Evolutionary conservation across 164 flowering plant species (phyloP), one percentile per base, ranked within the genome.

Genomic region (Tinospora cordifolia): DNA sequence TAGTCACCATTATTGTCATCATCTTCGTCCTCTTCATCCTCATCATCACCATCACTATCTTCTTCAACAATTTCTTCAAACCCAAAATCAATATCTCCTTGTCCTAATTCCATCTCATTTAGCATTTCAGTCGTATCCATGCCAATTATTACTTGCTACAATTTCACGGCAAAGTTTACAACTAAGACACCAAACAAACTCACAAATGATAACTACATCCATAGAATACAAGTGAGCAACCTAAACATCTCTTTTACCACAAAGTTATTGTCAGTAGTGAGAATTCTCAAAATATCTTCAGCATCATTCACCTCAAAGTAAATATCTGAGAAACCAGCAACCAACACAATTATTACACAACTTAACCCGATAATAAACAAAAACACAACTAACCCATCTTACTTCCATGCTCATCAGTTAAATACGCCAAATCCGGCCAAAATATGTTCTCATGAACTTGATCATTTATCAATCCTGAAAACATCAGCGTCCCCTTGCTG

Each of bases 391-490:
- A 22, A 51, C 62, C 41, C 25, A 30, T 80, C 97, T 83, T 82
- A 93, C 98, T 89, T 85, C 96, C 98, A 83, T 88, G 87, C 76
- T 90, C 89, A 79, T 91, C 98, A 22, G 91, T 90, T 44, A 88
- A 76, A 77, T 93, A 93, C 73, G 90, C 88, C 81, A 93, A 79
- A 64, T 86, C 94, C 14, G 97, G 96, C 92, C 88, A 91, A 76
- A 93, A 82, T 72, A 93, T 73, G 72, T 87, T 88, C 75, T 91
- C 90, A 60, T 86, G 90, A 75, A 84, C 78, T 71, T 86, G 87
- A 65, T 84, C 88, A 76, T 76, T 70, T 22, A 85, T 59, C 73
- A 87, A 39, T 76, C 85, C 84, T 15, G 97, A 81, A 78, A 93
- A 83, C 91, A 93, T 83, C 21, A 93, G 75, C 0, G 91, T 87